Percentiles rank a stretch among this genome's conserved stretches.
These are phyloP conservation scores for Bretziella fagacearum DNA, from an alignment of 2,329 filamentous ascomycete species.

Conservation along the genomic window DNA sequence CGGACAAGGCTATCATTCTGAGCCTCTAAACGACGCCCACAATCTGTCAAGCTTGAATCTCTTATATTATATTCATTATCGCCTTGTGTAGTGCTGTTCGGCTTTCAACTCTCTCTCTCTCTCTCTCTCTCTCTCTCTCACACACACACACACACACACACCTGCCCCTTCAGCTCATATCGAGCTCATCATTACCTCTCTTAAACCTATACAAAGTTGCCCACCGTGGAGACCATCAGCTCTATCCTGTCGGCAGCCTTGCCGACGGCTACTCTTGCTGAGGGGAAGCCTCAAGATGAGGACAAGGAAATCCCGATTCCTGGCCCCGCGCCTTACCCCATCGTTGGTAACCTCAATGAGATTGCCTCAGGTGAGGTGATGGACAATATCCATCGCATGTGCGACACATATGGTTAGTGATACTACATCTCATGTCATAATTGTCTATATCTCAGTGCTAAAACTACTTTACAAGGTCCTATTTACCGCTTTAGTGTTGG, in stretches of 20 bases:
- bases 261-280: neutral
- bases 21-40: too few relatives aligned
- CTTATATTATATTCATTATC: too few relatives aligned
- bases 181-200: neutral
- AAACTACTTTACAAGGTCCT: conserved; percentile 30
- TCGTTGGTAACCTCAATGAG: conserved; percentile 49
- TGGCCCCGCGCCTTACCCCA: conserved; percentile 43
- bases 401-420: conserved; percentile 45
- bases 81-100: too few relatives aligned
- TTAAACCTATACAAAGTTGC: neutral
- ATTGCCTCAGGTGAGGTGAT: conserved; percentile 42
- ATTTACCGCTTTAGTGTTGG: conserved; percentile 41
- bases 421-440: neutral
- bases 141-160: too few relatives aligned
- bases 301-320: conserved; percentile 33
- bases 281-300: neutral
- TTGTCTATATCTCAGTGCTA: neutral
- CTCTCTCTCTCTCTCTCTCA: too few relatives aligned
- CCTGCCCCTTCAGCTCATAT: neutral
- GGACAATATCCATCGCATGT: conserved; percentile 37
- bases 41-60: too few relatives aligned
- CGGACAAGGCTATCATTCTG: too few relatives aligned
- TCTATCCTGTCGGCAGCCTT: conserved; percentile 5
- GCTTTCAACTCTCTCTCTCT: too few relatives aligned
- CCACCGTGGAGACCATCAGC: conserved; percentile 4